Conservation (phyloP, 2,329 filamentous ascomycete genomes). For the Alternaria gansuensis region DNA sequence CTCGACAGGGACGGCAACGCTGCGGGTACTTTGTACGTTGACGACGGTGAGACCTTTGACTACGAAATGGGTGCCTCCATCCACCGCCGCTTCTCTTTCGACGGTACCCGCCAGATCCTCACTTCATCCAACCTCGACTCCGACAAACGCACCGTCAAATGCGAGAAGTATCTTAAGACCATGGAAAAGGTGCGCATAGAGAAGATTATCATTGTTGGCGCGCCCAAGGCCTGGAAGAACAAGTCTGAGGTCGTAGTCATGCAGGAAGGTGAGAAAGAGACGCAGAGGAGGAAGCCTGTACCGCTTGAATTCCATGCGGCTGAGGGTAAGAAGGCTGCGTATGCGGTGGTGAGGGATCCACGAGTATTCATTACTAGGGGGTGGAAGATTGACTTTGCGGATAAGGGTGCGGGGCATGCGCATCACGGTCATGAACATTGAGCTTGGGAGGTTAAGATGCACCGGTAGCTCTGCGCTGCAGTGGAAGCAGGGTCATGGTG, state of each 20-base stretch:
- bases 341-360: constrained; percentile 71
- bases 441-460: not conserved
- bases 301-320: constrained; percentile 68
- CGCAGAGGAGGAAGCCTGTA: constrained; percentile 57
- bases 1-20: constrained; percentile 75
- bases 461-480: not conserved
- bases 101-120: constrained; percentile 64
- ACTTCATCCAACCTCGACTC: constrained; percentile 65
- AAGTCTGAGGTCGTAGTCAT: constrained; percentile 71
- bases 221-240: constrained; percentile 74
- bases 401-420: constrained; percentile 27
- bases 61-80: constrained; percentile 87
- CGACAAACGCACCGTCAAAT: constrained; percentile 67
- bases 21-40: constrained; percentile 84
- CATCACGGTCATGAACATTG: constrained; percentile 40
- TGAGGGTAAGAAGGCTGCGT: constrained; percentile 65
- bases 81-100: constrained; percentile 79
- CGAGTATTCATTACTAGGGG: constrained; percentile 68
- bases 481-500: not conserved
- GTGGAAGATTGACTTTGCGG: constrained; percentile 68
- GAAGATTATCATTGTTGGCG: constrained; percentile 83
- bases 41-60: constrained; percentile 94
- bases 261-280: constrained; percentile 64
- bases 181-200: constrained; percentile 84
- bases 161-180: constrained; percentile 76